Evolutionary conservation across 257 asterid species (phyloP).

Genomic region (Petunia axillaris): DNA sequence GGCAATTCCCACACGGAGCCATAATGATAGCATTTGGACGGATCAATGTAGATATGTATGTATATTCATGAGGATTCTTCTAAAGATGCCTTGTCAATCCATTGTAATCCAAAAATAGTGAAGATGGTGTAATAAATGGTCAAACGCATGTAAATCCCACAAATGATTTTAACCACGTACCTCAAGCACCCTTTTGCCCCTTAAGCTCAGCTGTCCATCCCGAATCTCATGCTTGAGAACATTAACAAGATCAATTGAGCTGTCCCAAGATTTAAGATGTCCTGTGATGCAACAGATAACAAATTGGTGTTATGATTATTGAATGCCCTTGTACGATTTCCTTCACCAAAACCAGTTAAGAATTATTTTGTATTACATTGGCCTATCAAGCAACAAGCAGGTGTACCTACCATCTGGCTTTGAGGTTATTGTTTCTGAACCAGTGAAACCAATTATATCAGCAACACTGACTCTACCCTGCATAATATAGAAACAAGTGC

Average conservation of each 20-base stretch:
- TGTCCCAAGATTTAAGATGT: conserved; percentile 39
- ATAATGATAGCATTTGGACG: not conserved
- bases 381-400: conserved; percentile 13
- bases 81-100: not conserved
- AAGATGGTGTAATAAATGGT: not conserved
- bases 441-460: conserved; percentile 43
- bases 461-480: conserved; percentile 45
- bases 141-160: not conserved
- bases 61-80: conserved; percentile 5
- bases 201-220: conserved; percentile 45
- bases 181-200: conserved; percentile 48
- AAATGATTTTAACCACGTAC: conserved; percentile 25
- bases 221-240: conserved; percentile 50
- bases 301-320: not conserved
- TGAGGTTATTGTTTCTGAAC: conserved; percentile 41
- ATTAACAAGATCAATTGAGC: conserved; percentile 44
- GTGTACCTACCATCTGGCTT: conserved; percentile 40
- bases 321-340: not conserved
- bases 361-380: conserved; percentile 7
- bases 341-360: not conserved
- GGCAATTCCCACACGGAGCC: not conserved
- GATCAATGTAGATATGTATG: not conserved
- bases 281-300: conserved; percentile 32
- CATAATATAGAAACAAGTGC: conserved; percentile 21
- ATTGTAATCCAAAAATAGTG: conserved; percentile 10